phyloP scores from a whole-genome alignment of 257 asterid species.

The Mentha longifolia region DNA sequence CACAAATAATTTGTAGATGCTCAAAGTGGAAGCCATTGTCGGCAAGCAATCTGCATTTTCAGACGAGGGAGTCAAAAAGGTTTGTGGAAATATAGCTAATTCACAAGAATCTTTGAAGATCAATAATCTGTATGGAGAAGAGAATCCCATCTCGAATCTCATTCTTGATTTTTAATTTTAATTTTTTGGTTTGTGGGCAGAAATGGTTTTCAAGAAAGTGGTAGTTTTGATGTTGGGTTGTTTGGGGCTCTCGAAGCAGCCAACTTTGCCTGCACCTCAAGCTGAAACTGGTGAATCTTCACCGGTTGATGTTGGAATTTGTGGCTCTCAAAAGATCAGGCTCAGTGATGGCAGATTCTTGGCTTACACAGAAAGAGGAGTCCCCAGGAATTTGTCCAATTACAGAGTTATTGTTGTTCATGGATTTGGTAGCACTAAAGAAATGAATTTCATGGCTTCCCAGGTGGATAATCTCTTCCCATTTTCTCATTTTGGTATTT shows the following conservation, averaged over 20 bases:
- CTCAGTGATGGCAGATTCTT: slow-evolving; percentile 84
- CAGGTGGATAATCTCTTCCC: slow-evolving; percentile 48
- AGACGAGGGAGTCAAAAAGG: neutral
- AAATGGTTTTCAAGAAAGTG: slow-evolving; percentile 76
- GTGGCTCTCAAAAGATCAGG: slow-evolving; percentile 50
- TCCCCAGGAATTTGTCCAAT: slow-evolving; percentile 63
- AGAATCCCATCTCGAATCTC: slow-evolving; percentile 25
- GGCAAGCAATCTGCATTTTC: slow-evolving; percentile 6
- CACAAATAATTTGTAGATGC: neutral
- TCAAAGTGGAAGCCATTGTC: neutral
- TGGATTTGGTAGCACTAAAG: slow-evolving; percentile 92
- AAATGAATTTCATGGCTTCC: slow-evolving; percentile 82
- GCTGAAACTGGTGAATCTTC: slow-evolving; percentile 45
- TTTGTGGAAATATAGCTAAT: neutral
- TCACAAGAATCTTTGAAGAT: neutral
- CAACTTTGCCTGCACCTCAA: slow-evolving; percentile 51
- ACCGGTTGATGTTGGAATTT: slow-evolving; percentile 31
- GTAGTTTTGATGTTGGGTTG: slow-evolving; percentile 76
- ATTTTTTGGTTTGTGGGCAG: slow-evolving; percentile 21
- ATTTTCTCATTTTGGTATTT: neutral
- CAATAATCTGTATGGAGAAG: neutral
- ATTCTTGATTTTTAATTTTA: neutral
- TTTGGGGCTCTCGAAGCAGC: slow-evolving; percentile 67
- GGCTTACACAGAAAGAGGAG: slow-evolving; percentile 88
- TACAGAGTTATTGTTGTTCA: slow-evolving; percentile 73